Evolutionary conservation across 1,284 basidiomycete species (phyloP).

Genomic region (Apiotrichum mycotoxinovorans): DNA sequence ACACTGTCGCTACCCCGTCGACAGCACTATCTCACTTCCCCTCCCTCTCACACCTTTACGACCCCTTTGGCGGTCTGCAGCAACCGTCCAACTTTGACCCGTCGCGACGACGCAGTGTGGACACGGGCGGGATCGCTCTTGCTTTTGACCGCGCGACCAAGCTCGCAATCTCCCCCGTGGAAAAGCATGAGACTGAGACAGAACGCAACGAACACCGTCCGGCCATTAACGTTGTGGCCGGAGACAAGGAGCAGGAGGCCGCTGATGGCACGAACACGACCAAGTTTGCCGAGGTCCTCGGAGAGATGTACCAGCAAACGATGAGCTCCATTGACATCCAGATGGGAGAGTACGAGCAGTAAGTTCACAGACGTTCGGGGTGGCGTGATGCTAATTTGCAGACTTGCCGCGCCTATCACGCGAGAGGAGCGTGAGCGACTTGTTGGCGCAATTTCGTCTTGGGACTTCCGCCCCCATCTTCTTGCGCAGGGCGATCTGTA

Average conservation of each 20-base stretch:
- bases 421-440: conserved; percentile 48
- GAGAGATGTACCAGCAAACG: conserved; percentile 76
- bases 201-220: conserved; percentile 28
- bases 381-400: conserved; percentile 35
- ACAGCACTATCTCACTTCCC: not conserved
- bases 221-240: conserved; percentile 14
- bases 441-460: conserved; percentile 66
- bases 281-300: conserved; percentile 68
- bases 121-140: conserved; percentile 75
- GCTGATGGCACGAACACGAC: conserved; percentile 54
- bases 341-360: conserved; percentile 47
- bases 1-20: not conserved
- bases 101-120: conserved; percentile 66
- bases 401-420: conserved; percentile 40
- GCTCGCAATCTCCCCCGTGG: conserved; percentile 6
- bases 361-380: conserved; percentile 16
- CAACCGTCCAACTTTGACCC: conserved; percentile 1
- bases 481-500: conserved; percentile 73
- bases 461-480: conserved; percentile 82
- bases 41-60: not conserved
- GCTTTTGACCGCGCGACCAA: conserved; percentile 59
- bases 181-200: not conserved
- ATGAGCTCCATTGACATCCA: conserved; percentile 62
- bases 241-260: conserved; percentile 36
- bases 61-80: not conserved